These are phyloP conservation scores for Lentinula boryana DNA, from an alignment of 768 basidiomycete species.

Conservation along the genomic window DNA sequence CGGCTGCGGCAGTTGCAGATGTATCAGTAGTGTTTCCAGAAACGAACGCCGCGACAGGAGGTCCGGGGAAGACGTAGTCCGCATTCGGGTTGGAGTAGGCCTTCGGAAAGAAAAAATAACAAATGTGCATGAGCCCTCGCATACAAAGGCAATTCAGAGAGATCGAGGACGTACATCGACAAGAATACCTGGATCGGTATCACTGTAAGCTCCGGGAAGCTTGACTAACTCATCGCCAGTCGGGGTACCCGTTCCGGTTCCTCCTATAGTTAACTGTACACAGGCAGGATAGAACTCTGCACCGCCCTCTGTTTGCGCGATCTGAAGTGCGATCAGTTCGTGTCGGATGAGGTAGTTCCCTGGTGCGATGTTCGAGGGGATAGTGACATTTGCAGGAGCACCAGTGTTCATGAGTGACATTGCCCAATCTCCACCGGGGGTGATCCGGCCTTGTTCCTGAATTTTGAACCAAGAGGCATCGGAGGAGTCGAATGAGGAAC, in stretches of 20 bases:
- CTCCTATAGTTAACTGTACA: constrained; percentile 19
- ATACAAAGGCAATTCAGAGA: background rate
- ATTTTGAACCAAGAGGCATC: constrained; percentile 47
- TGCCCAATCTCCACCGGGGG: background rate
- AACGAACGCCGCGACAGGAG: background rate
- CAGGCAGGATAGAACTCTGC: constrained; percentile 35
- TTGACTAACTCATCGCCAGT: constrained; percentile 24
- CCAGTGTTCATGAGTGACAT: constrained; percentile 13
- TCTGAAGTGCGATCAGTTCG: constrained; percentile 47
- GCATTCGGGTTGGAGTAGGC: constrained; percentile 1
- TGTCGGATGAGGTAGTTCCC: constrained; percentile 48
- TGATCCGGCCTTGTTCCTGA: constrained; percentile 21
- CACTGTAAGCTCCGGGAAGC: constrained; percentile 46
- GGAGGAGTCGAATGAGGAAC: constrained; percentile 34
- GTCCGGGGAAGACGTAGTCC: constrained; percentile 4
- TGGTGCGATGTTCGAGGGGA: constrained; percentile 26
- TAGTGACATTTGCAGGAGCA: constrained; percentile 23
- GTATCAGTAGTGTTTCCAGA: background rate
- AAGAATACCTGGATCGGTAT: constrained; percentile 35
- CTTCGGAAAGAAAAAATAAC: background rate
- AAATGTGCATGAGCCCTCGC: background rate
- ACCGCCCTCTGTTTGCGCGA: constrained; percentile 20
- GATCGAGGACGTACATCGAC: constrained; percentile 5
- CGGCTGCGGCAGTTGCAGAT: background rate
- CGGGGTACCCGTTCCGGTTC: constrained; percentile 17